Conservation (phyloP, 768 basidiomycete genomes). For the Xerocomus spinulosus region DNA sequence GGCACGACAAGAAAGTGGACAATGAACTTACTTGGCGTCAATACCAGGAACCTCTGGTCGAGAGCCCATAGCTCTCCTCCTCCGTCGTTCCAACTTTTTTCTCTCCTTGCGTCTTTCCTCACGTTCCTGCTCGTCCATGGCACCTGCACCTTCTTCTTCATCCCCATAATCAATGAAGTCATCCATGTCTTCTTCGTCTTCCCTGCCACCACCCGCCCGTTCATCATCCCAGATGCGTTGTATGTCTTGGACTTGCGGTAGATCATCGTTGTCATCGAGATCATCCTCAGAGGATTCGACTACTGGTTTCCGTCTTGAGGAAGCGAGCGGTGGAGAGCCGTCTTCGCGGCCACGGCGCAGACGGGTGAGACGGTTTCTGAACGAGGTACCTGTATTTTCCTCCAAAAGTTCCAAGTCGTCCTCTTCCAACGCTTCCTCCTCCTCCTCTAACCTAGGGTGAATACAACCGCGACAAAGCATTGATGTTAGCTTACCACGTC, state of each 20-base stretch:
- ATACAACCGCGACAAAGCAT: slow-evolving; percentile 4
- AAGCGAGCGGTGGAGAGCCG: slow-evolving; percentile 60
- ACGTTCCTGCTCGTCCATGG: slow-evolving; percentile 69
- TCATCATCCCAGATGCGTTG: slow-evolving; percentile 82
- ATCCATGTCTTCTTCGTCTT: slow-evolving; percentile 63
- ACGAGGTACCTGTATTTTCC: slow-evolving; percentile 81
- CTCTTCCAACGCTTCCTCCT: slow-evolving; percentile 76
- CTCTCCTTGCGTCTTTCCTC: slow-evolving; percentile 71
- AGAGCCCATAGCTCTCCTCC: slow-evolving; percentile 59
- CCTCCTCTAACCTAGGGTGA: slow-evolving; percentile 35
- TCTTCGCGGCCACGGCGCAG: slow-evolving; percentile 72
- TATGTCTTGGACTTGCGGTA: slow-evolving; percentile 52
- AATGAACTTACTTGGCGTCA: slow-evolving; percentile 66
- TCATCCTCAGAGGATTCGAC: slow-evolving; percentile 79
- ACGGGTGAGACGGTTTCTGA: slow-evolving; percentile 69
- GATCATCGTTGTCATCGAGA: slow-evolving; percentile 49
- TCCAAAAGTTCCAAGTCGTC: slow-evolving; percentile 78
- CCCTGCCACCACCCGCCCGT: slow-evolving; percentile 39
- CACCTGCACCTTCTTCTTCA: slow-evolving; percentile 77
- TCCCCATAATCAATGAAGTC: slow-evolving; percentile 78
- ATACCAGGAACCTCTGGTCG: slow-evolving; percentile 74
- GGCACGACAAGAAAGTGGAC: neutral
- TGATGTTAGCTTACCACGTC: slow-evolving; percentile 37
- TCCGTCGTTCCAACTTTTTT: slow-evolving; percentile 55
- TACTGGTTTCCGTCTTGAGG: slow-evolving; percentile 53